Conservation (phyloP, 202 grass and related monocot species). For the Cymbopogon flexuosus region DNA sequence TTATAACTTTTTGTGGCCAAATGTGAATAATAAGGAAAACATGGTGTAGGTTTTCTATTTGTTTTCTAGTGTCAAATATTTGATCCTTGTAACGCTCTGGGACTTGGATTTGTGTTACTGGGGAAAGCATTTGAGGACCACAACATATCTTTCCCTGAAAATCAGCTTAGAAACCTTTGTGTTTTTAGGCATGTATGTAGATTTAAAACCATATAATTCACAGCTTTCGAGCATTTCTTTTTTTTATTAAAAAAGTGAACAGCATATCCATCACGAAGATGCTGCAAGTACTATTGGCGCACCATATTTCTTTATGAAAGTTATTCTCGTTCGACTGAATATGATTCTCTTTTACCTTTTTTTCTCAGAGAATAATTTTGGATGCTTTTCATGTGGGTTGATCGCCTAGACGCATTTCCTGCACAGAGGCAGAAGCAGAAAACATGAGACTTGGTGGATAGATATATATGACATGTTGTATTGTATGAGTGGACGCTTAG, state of each 20-base stretch:
- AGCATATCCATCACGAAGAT: slow-evolving; percentile 3
- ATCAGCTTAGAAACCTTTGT: background rate
- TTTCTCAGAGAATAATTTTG: slow-evolving; percentile 2
- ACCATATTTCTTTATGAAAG: slow-evolving; percentile 3
- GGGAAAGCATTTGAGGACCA: background rate
- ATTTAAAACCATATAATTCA: slow-evolving; percentile 10
- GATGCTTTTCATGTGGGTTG: background rate
- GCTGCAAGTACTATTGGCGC: slow-evolving; percentile 18
- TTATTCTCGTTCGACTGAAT: slow-evolving; percentile 13
- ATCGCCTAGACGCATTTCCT: background rate
- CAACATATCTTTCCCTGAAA: background rate
- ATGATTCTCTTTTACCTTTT: background rate
- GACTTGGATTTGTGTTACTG: background rate
- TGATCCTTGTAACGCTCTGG: background rate
- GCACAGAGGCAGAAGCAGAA: background rate
- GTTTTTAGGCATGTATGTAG: background rate
- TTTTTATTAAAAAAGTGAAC: background rate
- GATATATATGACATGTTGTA: background rate
- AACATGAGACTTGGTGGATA: background rate
- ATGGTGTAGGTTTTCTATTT: background rate
- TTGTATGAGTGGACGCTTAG: background rate
- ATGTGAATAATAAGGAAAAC: background rate
- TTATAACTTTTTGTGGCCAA: background rate
- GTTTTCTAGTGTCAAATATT: background rate
- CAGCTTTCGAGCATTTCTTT: background rate